A percentile compares a stretch with the other conserved stretches of the same genome.
phyloP scores from a whole-genome alignment of 208 protist species.

The Acanthamoeba sp. region DNA sequence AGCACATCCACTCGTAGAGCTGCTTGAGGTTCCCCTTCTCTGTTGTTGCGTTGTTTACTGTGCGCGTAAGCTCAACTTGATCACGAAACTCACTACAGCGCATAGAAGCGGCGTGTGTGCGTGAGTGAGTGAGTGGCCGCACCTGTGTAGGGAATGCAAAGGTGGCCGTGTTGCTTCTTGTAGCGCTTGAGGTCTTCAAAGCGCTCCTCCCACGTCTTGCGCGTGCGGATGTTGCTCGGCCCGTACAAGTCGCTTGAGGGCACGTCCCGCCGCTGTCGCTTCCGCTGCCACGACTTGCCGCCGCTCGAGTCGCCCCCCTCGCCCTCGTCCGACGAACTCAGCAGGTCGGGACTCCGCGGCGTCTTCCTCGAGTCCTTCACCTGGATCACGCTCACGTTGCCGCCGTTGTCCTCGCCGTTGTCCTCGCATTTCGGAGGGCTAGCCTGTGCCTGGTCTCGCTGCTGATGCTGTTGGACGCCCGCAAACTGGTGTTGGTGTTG shows the following conservation, averaged over 20 bases:
- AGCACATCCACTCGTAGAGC: slow-evolving; percentile 15
- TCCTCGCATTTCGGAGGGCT: too few relatives aligned
- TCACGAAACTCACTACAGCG: too few relatives aligned
- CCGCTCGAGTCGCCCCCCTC: neutral
- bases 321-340: neutral
- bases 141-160: slow-evolving; percentile 8
- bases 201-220: slow-evolving; percentile 6
- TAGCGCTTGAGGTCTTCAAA: slow-evolving; percentile 8
- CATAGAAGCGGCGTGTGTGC: too few relatives aligned
- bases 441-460: too few relatives aligned
- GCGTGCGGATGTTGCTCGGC: neutral
- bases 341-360: neutral
- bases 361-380: neutral
- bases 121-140: neutral
- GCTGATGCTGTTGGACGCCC: too few relatives aligned
- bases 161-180: neutral
- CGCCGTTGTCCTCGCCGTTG: too few relatives aligned
- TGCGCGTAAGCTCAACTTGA: neutral
- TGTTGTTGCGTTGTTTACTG: neutral
- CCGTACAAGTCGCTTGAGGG: neutral
- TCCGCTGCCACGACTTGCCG: neutral
- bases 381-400: too few relatives aligned
- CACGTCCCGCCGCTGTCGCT: neutral
- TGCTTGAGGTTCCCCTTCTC: neutral
- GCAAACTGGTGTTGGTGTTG: too few relatives aligned